Evolutionary conservation across 768 basidiomycete species (phyloP).

Genomic region (Termitomyces sp.): DNA sequence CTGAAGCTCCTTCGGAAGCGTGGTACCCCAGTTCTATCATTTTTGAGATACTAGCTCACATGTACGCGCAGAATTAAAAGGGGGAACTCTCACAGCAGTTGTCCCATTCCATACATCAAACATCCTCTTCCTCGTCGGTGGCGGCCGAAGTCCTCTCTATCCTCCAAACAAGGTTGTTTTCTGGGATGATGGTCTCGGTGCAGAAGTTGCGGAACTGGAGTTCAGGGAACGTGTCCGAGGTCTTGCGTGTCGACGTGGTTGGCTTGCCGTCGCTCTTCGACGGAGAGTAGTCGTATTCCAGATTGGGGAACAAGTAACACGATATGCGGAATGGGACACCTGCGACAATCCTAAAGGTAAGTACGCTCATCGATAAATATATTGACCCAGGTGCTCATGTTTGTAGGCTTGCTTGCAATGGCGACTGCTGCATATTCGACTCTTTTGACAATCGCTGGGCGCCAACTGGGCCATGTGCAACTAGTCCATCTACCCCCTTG

Average conservation of each 20-base stretch:
- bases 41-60: background rate
- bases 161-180: conserved; percentile 89
- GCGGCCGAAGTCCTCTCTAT: conserved; percentile 83
- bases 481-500: conserved; percentile 83
- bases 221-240: conserved; percentile 83
- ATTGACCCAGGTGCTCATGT: background rate
- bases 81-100: conserved; percentile 72
- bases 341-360: conserved; percentile 85
- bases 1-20: conserved; percentile 76
- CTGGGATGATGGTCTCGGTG: conserved; percentile 78
- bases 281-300: conserved; percentile 77
- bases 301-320: conserved; percentile 53
- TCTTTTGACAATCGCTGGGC: conserved; percentile 79
- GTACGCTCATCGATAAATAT: conserved; percentile 27
- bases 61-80: conserved; percentile 53
- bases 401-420: conserved; percentile 66
- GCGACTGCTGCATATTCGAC: conserved; percentile 77
- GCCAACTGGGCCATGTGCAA: conserved; percentile 85
- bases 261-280: conserved; percentile 79
- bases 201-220: conserved; percentile 83
- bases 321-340: conserved; percentile 81
- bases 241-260: conserved; percentile 73
- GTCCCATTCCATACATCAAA: conserved; percentile 80
- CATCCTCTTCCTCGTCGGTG: conserved; percentile 81
- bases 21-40: conserved; percentile 41